Evolutionary conservation across 768 basidiomycete species (phyloP).

Genomic region (Naganishia vishniacii): DNA sequence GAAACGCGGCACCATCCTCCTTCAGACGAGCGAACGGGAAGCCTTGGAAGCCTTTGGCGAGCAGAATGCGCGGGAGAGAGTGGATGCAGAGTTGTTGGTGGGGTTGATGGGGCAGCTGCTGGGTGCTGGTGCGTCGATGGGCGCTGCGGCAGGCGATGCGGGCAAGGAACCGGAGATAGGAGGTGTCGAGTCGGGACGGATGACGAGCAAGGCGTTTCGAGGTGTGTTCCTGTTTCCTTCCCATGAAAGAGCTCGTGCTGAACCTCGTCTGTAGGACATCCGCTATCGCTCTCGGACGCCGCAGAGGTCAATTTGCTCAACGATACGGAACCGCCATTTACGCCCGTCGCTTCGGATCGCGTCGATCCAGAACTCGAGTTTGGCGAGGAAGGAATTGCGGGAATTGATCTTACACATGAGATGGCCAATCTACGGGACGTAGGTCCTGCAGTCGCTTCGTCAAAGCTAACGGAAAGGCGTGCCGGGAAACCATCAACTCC

Average conservation of each 20-base stretch:
- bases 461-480: no score
- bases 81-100: constrained; percentile 1
- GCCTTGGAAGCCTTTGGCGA: not conserved
- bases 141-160: not conserved
- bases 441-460: no score
- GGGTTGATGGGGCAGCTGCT: constrained; percentile 15
- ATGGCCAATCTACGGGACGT: no score
- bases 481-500: not conserved
- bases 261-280: not conserved
- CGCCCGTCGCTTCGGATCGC: not conserved
- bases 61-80: not conserved
- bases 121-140: not conserved
- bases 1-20: constrained; percentile 4
- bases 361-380: not conserved
- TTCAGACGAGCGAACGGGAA: constrained; percentile 1
- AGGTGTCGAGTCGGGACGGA: constrained; percentile 1
- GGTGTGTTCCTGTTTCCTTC: not conserved
- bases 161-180: not conserved
- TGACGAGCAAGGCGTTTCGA: not conserved
- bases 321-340: not conserved
- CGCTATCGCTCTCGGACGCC: not conserved
- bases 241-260: not conserved
- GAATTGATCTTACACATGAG: no score
- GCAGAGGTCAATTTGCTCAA: not conserved
- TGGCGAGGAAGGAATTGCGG: no score